These are phyloP conservation scores for Saccharomyces hybrid DNA, from an alignment of 1,139 yeast genomes.

Conservation along the genomic window DNA sequence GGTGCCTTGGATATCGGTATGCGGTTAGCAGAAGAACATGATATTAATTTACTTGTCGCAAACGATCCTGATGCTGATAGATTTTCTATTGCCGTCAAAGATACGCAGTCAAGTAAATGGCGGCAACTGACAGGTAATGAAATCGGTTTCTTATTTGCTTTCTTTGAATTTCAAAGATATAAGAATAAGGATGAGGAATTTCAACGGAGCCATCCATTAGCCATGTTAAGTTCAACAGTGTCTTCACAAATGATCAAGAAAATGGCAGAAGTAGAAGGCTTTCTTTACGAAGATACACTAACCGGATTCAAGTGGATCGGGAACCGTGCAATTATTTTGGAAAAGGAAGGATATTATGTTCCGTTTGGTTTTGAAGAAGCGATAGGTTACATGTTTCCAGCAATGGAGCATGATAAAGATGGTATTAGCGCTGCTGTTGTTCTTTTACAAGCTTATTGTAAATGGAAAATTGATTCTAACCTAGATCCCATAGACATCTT, in stretches of 20 bases:
- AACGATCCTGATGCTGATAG: slow-evolving; percentile 97
- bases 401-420: slow-evolving; percentile 80
- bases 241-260: slow-evolving; percentile 74
- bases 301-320: slow-evolving; percentile 99
- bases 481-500: slow-evolving; percentile 40
- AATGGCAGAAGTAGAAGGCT: slow-evolving; percentile 58
- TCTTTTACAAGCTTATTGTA: slow-evolving; percentile 65
- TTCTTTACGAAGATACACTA: slow-evolving; percentile 67
- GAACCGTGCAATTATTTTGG: slow-evolving; percentile 71
- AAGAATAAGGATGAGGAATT: slow-evolving; percentile 20
- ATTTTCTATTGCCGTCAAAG: slow-evolving; percentile 60
- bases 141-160: slow-evolving; percentile 78
- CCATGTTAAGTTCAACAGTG: slow-evolving; percentile 79
- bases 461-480: slow-evolving; percentile 34
- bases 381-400: slow-evolving; percentile 83
- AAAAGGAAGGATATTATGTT: slow-evolving; percentile 53
- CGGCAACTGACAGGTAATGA: slow-evolving; percentile 85
- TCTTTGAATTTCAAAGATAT: slow-evolving; percentile 43
- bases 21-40: slow-evolving; percentile 33
- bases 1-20: slow-evolving; percentile 81
- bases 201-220: slow-evolving; percentile 32
- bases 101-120: slow-evolving; percentile 43
- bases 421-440: slow-evolving; percentile 77
- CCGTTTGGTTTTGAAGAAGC: slow-evolving; percentile 96
- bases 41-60: slow-evolving; percentile 58